Evolutionary conservation across 192 early-diverging fungal species (phyloP).

Genomic region (Mortierella alpina): DNA sequence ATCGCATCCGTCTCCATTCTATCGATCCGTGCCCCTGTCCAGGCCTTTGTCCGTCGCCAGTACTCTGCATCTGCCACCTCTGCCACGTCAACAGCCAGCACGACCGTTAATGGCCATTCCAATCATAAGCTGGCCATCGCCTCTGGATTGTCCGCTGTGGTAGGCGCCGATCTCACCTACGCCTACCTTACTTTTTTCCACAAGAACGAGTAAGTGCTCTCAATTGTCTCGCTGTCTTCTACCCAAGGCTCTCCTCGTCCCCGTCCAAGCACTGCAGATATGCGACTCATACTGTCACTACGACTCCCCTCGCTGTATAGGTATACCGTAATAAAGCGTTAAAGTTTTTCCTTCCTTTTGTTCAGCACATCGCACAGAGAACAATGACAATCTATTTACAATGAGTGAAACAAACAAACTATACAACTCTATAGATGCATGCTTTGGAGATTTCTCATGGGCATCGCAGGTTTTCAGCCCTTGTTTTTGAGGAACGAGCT

Average conservation of each 20-base stretch:
- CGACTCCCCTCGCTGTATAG: too few relatives aligned
- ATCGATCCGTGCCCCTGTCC: constrained; percentile 15
- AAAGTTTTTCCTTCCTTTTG: too few relatives aligned
- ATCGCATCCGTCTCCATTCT: neutral
- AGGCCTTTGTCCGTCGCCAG: constrained; percentile 12
- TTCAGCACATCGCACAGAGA: too few relatives aligned
- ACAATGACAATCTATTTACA: too few relatives aligned
- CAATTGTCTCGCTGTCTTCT: too few relatives aligned
- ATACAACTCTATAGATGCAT: too few relatives aligned
- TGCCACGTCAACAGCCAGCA: neutral
- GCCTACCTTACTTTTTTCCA: constrained; percentile 27
- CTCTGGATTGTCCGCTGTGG: constrained; percentile 4
- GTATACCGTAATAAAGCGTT: too few relatives aligned
- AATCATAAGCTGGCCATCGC: constrained; percentile 12
- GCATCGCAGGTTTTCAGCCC: neutral
- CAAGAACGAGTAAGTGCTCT: neutral
- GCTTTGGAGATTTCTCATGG: too few relatives aligned
- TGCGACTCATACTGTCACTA: too few relatives aligned
- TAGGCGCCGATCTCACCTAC: constrained; percentile 33
- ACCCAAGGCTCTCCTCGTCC: too few relatives aligned
- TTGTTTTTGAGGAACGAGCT: constrained; percentile 28
- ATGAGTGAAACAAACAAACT: too few relatives aligned
- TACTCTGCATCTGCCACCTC: constrained; percentile 8
- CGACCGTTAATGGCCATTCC: constrained; percentile 12
- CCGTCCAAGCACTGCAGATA: too few relatives aligned